phyloP scores from a whole-genome alignment of 768 basidiomycete genomes.

The Suillus tomentosus region DNA sequence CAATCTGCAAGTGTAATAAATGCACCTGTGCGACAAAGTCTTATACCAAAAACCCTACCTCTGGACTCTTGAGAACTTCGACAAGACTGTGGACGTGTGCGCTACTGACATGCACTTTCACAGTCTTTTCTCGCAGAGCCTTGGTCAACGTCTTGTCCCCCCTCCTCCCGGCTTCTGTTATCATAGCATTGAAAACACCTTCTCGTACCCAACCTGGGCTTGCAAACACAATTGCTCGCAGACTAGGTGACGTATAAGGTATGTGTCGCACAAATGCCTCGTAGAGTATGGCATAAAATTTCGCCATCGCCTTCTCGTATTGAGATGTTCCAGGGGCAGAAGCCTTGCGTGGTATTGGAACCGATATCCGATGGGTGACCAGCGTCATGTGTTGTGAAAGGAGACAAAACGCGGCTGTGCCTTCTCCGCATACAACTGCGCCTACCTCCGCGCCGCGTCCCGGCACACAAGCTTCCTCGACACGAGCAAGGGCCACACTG shows the following conservation, averaged over 20 bases:
- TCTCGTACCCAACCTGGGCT: constrained; percentile 97
- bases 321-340: constrained; percentile 78
- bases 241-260: constrained; percentile 68
- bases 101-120: constrained; percentile 90
- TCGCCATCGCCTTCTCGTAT: constrained; percentile 88
- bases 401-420: constrained; percentile 90
- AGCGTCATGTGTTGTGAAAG: constrained; percentile 97
- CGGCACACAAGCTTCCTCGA: constrained; percentile 89
- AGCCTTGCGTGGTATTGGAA: constrained; percentile 89
- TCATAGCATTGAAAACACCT: constrained; percentile 79
- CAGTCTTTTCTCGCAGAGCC: constrained; percentile 76
- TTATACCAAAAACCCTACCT: constrained; percentile 51
- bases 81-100: constrained; percentile 95
- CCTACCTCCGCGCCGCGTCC: constrained; percentile 96
- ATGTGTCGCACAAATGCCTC: constrained; percentile 89
- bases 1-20: constrained; percentile 49
- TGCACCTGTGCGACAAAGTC: neutral
- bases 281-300: constrained; percentile 84
- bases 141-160: constrained; percentile 83
- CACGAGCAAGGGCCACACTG: constrained; percentile 76
- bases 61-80: constrained; percentile 92
- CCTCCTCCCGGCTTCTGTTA: constrained; percentile 76
- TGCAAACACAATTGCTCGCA: constrained; percentile 93
- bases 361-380: constrained; percentile 85
- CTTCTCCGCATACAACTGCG: constrained; percentile 95